Base-by-base conservation (phyloP, 2,329 filamentous ascomycete species). In the Exutisphaerella laricina region DNA sequence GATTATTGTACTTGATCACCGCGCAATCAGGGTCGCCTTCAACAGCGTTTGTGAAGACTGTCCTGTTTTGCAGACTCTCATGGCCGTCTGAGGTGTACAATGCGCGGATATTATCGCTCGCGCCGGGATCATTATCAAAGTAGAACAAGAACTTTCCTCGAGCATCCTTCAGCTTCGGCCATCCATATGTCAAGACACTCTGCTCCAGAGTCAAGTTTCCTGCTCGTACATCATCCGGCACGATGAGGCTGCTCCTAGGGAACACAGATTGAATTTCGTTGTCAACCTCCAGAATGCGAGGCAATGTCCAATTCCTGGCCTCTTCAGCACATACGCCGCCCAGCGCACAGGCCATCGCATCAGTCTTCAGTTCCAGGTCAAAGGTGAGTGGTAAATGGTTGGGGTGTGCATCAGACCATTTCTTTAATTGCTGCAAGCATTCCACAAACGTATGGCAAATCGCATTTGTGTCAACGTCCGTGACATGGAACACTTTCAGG, bases 401-500 rank as follows among this genome's bases (percentile, higher is more conserved):
- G 0, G 62, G 67, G 48, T 74, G 62, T 0, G 56, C 58, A 4
- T 70, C 62, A 5, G 68, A 67, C 72, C 72, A 75, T 5, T 35
- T 46, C 53, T 67, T 70, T 33, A 75, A 59, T 32, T 69, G 51
- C 3, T 46, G 51, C 6, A 75, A 61, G 46, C 72, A 75, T 14
- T 62, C 59, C 8, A 66, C 55, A 30, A 75, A 66, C 4, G 70
- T 73, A 49, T 70, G 64, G 60, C 71, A 75, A 14, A 66, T 62
- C 17, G 64, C 55, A 48, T 70, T 65, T 2, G 71, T 64, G 51
- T 75, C 72, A 1, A 68, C 60, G 45, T 74, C 72, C 2, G 70
- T 67, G n/a, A 75, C 65, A 55, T 75, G 71, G 49, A 74, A 63
- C 13, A 75, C 66, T 49, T 75, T 75, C 41, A 70, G 63, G 5